A percentile compares a stretch with the other conserved stretches of the same genome.
Evolutionary conservation across 192 early-diverging fungal genomes (phyloP).

Genomic region (Gaertneriomyces semiglobifer): DNA sequence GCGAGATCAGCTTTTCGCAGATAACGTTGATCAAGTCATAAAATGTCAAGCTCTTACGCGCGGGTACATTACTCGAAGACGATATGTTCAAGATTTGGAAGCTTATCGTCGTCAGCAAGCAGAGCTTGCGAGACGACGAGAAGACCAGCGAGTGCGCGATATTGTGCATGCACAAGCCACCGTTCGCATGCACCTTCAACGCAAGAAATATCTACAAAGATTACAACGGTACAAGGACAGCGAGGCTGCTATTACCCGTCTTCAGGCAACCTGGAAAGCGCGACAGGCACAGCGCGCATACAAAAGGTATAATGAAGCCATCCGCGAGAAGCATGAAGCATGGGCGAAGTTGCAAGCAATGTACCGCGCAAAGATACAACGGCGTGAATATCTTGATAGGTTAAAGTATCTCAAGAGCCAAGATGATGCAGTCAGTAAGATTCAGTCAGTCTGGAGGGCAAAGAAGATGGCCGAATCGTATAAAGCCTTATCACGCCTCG

Average conservation of each 20-base stretch:
- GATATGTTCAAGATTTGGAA: background rate
- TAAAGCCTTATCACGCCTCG: constrained; percentile 28
- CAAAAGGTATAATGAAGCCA: constrained; percentile 22
- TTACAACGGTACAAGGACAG: constrained; percentile 17
- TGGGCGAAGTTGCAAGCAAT: constrained; percentile 62
- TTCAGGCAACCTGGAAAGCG: constrained; percentile 29
- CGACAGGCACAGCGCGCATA: constrained; percentile 33
- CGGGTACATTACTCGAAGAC: constrained; percentile 32
- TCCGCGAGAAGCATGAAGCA: constrained; percentile 40
- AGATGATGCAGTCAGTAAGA: constrained; percentile 72
- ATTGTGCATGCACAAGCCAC: constrained; percentile 36
- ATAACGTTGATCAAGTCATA: constrained; percentile 25
- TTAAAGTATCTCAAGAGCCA: constrained; percentile 61
- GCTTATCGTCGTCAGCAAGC: constrained; percentile 24
- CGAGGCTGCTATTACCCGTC: constrained; percentile 28
- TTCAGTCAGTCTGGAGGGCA: constrained; percentile 60
- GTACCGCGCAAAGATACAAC: constrained; percentile 59
- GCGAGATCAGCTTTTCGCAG: constrained; percentile 7
- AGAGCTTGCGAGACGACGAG: constrained; percentile 13
- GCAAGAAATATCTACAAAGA: constrained; percentile 29
- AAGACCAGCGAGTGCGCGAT: constrained; percentile 28
- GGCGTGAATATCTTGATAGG: constrained; percentile 56
- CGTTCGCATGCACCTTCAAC: constrained; percentile 36
- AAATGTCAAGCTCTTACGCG: constrained; percentile 23
- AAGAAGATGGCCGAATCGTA: constrained; percentile 42